A percentile compares a stretch with the other conserved stretches of the same genome.
Evolutionary conservation across 2,329 filamentous ascomycete species (phyloP).

Genomic region (Elsinoe fawcettii): DNA sequence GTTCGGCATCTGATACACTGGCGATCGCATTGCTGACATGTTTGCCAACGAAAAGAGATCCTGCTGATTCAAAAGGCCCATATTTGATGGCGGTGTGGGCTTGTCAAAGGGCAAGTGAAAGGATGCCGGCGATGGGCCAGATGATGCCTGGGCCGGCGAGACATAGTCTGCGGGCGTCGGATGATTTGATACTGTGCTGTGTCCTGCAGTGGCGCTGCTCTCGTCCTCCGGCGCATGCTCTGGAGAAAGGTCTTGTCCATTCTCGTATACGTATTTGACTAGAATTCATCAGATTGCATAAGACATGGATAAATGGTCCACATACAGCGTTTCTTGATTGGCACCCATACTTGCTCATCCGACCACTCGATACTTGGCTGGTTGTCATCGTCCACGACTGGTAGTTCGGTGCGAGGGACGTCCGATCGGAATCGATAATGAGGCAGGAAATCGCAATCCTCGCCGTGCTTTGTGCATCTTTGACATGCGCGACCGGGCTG

Average conservation of each 20-base stretch:
- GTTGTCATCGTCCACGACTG: conserved; percentile 7
- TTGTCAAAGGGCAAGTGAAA: background rate
- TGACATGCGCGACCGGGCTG: conserved; percentile 18
- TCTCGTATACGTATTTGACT: conserved; percentile 9
- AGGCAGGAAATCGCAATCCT: conserved; percentile 21
- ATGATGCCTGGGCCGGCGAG: background rate
- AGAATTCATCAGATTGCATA: background rate
- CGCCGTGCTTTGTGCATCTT: conserved; percentile 20
- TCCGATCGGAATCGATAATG: conserved; percentile 20
- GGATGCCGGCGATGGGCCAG: background rate
- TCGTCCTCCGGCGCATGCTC: background rate
- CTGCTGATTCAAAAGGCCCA: background rate
- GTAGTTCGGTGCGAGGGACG: conserved; percentile 2
- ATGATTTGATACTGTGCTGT: background rate
- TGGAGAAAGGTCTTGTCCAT: conserved; percentile 1
- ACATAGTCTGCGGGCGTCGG: background rate
- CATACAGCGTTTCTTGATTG: background rate
- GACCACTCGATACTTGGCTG: background rate
- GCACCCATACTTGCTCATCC: conserved; percentile 2
- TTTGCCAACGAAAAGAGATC: background rate
- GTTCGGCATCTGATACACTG: background rate
- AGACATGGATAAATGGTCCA: background rate
- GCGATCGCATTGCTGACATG: background rate
- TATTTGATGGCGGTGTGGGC: background rate
- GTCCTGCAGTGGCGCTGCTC: background rate